Conservation (phyloP, 2,329 filamentous ascomycete genomes). For the Fusarium longipes region DNA sequence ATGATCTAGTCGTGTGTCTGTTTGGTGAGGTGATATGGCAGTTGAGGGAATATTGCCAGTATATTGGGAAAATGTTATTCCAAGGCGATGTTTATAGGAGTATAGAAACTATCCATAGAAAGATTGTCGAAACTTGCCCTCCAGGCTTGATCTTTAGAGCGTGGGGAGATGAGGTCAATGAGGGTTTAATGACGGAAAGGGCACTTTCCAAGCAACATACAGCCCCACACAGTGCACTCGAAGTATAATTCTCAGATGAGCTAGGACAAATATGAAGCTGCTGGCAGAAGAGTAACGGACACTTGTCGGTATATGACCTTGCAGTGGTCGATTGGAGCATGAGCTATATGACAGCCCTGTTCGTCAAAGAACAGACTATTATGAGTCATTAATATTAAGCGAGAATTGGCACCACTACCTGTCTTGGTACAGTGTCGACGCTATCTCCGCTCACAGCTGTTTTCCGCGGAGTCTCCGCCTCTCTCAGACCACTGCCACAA, state of each 20-base stretch:
- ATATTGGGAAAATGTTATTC: rapidly evolving
- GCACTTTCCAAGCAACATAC: background rate
- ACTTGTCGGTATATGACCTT: too few relatives aligned
- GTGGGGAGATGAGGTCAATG: slow-evolving; percentile 4
- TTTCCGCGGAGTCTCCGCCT: background rate
- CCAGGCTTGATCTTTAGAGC: background rate
- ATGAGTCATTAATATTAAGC: background rate
- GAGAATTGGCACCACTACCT: background rate
- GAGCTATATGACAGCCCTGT: too few relatives aligned
- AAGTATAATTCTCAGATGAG: too few relatives aligned
- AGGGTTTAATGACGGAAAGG: slow-evolving; percentile 2
- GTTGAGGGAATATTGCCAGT: rapidly evolving
- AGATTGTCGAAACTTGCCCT: background rate
- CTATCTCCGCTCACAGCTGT: background rate
- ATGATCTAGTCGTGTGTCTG: background rate
- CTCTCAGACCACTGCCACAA: background rate
- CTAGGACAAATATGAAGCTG: too few relatives aligned
- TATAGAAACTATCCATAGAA: background rate
- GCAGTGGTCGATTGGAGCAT: too few relatives aligned
- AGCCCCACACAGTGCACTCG: background rate
- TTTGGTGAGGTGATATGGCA: rapidly evolving
- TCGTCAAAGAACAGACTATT: too few relatives aligned
- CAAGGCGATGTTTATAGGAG: too few relatives aligned
- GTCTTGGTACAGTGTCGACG: background rate
- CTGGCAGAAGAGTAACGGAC: too few relatives aligned